Evolutionary conservation across 192 early-diverging fungal species (phyloP), one percentile per base, ranked within the genome.

Genomic region (Pilobolus umbonatus): DNA sequence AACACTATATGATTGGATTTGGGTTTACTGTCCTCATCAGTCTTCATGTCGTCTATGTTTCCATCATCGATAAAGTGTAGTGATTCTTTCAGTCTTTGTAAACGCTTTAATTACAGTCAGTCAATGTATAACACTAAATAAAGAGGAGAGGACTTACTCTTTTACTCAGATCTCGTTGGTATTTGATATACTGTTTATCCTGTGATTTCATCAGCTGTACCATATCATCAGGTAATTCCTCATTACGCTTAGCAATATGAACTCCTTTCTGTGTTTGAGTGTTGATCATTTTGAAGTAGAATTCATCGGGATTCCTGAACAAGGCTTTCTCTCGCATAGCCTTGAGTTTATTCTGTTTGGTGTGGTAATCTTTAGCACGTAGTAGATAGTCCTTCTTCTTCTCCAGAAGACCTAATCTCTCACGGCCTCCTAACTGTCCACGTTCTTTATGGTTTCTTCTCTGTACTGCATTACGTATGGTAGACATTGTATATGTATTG

Each of bases 331-430:
- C 82, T 28, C 83, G 79, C 68, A 99, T 77, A 22, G 85, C 79
- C 77, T 89, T 92, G 51, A 99, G 77, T 36, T 83, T 74, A 40
- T 89, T 80, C 75, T 96, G 83, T 73, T 99, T 96, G 14, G 69
- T 75, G 64, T 90, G 84, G 75, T 84, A 96, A 69, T 99, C 93
- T 60, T 73, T 72, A 12, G 96, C 95, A 75, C 96, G 93, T 48
- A 95, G 76, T 36, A 93, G 81, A 82, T 99, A 99, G 76, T 99
- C 96, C 74, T 98, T 99, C 57, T 97, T 85, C 75, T 99, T 99
- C 62, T 99, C 96, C 24, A 99, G 80, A 6, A 94, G 74, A 4
- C 95, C 96, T 36, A 80, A 75, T 54, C 66, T 77, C 52, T 86
- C 72, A 38, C 86, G 78, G 17, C 74, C 68, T 10, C 72, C 46